Conservation (phyloP, 306 rosid genomes). For the Senna siamea region DNA sequence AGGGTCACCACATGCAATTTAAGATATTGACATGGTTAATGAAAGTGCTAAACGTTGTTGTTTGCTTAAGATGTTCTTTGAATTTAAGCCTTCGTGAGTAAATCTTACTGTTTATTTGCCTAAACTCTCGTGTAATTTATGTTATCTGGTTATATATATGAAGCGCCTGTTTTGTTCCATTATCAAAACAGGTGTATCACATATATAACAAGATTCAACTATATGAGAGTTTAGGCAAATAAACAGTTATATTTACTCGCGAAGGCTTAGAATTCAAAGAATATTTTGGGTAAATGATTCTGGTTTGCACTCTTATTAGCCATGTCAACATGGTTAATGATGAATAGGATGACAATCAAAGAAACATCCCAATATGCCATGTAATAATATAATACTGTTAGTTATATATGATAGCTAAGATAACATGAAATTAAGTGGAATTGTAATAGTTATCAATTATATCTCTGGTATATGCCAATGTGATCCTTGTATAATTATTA, state of each 20-base stretch:
- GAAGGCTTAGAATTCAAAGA: neutral
- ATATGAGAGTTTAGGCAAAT: neutral
- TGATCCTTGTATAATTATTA: neutral
- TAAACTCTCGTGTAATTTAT: neutral
- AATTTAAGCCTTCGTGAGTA: neutral
- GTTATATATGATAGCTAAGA: neutral
- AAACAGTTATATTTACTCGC: neutral
- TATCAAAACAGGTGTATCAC: neutral
- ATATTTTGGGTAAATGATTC: neutral
- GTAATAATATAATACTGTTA: neutral
- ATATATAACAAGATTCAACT: neutral
- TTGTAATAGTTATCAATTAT: neutral
- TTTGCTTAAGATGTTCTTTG: neutral
- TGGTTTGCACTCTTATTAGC: neutral
- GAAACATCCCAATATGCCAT: neutral
- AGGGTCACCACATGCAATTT: slow-evolving; percentile 6
- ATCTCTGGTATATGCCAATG: neutral
- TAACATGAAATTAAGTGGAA: too few species aligned
- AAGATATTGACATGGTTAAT: slow-evolving; percentile 9
- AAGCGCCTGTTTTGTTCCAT: neutral
- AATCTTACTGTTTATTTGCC: neutral
- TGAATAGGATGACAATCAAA: neutral
- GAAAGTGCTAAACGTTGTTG: neutral
- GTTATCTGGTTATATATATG: neutral
- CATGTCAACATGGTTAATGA: neutral